Evolutionary conservation across 306 rosid genomes (phyloP).

Genomic region (Biancaea sappan): DNA sequence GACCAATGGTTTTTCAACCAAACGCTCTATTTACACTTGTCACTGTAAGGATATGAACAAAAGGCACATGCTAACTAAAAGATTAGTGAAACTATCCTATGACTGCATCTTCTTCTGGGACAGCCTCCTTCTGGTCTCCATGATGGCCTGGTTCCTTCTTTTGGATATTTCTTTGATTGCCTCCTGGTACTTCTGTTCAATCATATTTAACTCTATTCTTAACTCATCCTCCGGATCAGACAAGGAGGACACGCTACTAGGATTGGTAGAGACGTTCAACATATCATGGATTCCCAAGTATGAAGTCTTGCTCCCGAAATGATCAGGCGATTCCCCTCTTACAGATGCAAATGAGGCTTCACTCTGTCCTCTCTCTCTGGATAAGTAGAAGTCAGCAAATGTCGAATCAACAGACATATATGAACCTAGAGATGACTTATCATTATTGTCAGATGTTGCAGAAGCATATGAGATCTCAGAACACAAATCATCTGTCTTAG

Average conservation of each 20-base stretch:
- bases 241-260: slow-evolving; percentile 27
- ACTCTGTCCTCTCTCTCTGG: slow-evolving; percentile 17
- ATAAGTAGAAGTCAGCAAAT: slow-evolving; percentile 30
- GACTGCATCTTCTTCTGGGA: slow-evolving; percentile 36
- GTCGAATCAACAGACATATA: slow-evolving; percentile 38
- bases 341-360: slow-evolving; percentile 30
- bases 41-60: slow-evolving; percentile 19
- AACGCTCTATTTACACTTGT: slow-evolving; percentile 34
- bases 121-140: slow-evolving; percentile 47
- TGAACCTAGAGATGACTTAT: slow-evolving; percentile 31
- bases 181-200: slow-evolving; percentile 49
- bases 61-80: slow-evolving; percentile 17
- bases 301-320: slow-evolving; percentile 5
- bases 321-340: slow-evolving; percentile 1
- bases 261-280: slow-evolving; percentile 14
- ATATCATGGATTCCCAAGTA: slow-evolving; percentile 25
- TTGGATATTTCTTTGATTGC: slow-evolving; percentile 45
- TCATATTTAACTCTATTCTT: slow-evolving; percentile 46
- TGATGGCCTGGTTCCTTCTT: slow-evolving; percentile 45
- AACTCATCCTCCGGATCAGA: slow-evolving; percentile 41
- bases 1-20: slow-evolving; percentile 1
- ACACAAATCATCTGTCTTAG: slow-evolving; percentile 31
- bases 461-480: slow-evolving; percentile 38
- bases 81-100: slow-evolving; percentile 28
- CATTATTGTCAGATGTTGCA: slow-evolving; percentile 27